phyloP scores from a whole-genome alignment of 805 yeast genomes.

The Blastobotrys parvus region DNA sequence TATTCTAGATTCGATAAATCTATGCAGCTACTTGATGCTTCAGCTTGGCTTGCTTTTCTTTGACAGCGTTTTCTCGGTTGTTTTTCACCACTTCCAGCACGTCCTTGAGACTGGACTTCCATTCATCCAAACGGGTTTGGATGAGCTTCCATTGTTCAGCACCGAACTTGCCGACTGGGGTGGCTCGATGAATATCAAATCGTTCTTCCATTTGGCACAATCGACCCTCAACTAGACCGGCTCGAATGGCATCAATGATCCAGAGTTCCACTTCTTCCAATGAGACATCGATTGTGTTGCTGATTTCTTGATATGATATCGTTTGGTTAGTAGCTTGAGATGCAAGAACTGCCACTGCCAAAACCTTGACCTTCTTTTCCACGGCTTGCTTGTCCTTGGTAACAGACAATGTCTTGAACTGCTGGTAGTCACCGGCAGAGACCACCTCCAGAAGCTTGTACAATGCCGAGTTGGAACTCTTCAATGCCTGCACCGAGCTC shows the following conservation, averaged over 20 bases:
- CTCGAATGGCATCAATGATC: conserved; percentile 35
- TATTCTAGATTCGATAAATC: too few relatives aligned
- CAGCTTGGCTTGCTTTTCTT: conserved; percentile 6
- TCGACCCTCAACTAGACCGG: conserved; percentile 35
- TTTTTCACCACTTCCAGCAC: conserved; percentile 24
- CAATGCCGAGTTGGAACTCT: conserved; percentile 16
- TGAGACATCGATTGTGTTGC: conserved; percentile 24
- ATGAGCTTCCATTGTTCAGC: conserved; percentile 31
- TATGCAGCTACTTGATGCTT: too few relatives aligned
- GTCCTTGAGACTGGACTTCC: conserved; percentile 29
- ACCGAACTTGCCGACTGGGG: conserved; percentile 30
- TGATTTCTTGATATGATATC: conserved; percentile 28
- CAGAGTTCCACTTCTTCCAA: conserved; percentile 30
- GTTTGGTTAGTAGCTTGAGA: conserved; percentile 10
- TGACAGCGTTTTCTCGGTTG: conserved; percentile 22
- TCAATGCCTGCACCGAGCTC: conserved; percentile 23
- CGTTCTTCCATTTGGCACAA: conserved; percentile 32
- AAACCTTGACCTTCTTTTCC: conserved; percentile 22
- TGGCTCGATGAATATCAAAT: conserved; percentile 31
- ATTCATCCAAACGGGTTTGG: conserved; percentile 26
- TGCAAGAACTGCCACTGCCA: conserved; percentile 25
- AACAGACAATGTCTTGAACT: conserved; percentile 8
- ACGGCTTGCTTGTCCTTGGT: conserved; percentile 8
- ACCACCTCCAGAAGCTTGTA: conserved; percentile 23
- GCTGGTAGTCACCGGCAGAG: conserved; percentile 23